These are phyloP conservation scores for Nothophoma quercina DNA, from an alignment of 2,329 filamentous ascomycete genomes.

Conservation along the genomic window DNA sequence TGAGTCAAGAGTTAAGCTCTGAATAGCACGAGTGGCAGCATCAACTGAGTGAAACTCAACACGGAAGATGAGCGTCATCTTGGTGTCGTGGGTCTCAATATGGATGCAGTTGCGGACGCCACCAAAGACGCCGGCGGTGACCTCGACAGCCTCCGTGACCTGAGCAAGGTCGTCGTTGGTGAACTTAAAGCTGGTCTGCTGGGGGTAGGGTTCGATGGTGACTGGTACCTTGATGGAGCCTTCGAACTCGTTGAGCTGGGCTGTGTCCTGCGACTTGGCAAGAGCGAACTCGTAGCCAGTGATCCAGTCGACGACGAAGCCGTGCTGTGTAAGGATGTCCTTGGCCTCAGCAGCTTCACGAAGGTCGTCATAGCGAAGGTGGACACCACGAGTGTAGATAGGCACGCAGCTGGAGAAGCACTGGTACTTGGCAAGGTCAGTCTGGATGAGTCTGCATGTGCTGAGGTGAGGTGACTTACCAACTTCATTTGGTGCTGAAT, in stretches of 20 bases:
- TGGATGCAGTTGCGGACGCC: slow-evolving; percentile 29
- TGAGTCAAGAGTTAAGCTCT: slow-evolving; percentile 20
- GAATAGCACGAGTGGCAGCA: slow-evolving; percentile 36
- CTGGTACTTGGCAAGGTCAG: slow-evolving; percentile 36
- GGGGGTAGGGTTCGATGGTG: slow-evolving; percentile 25
- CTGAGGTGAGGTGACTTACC: slow-evolving; percentile 23
- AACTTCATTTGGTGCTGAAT: slow-evolving; percentile 41
- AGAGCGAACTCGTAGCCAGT: slow-evolving; percentile 33
- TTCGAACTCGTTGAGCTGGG: slow-evolving; percentile 38
- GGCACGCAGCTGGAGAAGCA: slow-evolving; percentile 35
- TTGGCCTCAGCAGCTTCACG: slow-evolving; percentile 42
- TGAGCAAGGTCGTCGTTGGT: slow-evolving; percentile 21
- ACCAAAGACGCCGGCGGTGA: slow-evolving; percentile 28
- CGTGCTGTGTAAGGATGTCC: slow-evolving; percentile 30
- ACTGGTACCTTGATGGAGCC: slow-evolving; percentile 40
- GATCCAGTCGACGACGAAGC: slow-evolving; percentile 31
- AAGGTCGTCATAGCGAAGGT: slow-evolving; percentile 51
- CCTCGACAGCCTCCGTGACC: slow-evolving; percentile 23
- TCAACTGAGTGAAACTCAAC: slow-evolving; percentile 44
- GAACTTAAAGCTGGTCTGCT: slow-evolving; percentile 23
- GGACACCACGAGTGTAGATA: slow-evolving; percentile 32
- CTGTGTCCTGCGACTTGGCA: slow-evolving; percentile 36
- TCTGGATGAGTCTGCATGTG: not conserved
- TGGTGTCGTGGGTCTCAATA: slow-evolving; percentile 23
- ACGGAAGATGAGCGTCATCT: slow-evolving; percentile 34